Evolutionary conservation across 441 rosid genomes (phyloP), one percentile per base, ranked within the genome.

Genomic region (Hypseocharis bilobata): DNA sequence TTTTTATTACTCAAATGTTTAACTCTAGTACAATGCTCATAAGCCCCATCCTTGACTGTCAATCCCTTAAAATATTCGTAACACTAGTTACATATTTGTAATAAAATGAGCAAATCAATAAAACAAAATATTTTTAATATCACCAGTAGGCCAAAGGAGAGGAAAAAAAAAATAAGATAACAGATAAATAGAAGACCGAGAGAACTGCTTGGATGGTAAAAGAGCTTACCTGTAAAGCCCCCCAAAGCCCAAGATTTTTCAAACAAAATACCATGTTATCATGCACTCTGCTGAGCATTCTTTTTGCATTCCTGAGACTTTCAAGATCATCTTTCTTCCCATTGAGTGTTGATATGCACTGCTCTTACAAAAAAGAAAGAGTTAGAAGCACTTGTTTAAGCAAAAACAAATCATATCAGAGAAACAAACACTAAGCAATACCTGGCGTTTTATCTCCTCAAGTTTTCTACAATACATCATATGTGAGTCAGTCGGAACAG

Each of bases 171-270:
- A 47, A 6, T 17, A 25, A 55, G 29, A 11, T 23, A 8, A 55
- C 27, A 11, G 25, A 55, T 26, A 17, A 30, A 23, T 19, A 32
- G 13, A 30, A 19, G 4, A 60, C 30, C 23, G 5, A 60, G 40
- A 56, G 4, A 29, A 36, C 5, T 29, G 60, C 28, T n/a, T 69
- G 56, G 52, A 70, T 54, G 32, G 54, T 59, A 42, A 30, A 75
- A 70, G 57, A 69, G 66, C 80, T 71, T 74, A 93, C 99, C 75
- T 85, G 90, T 60, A 78, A 67, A 69, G 92, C 96, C 68, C 99
- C 99, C 80, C 83, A 85, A 59, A 91, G 75, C 72, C 99, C 99
- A 72, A 93, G 91, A 65, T 75, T 86, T 72, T 86, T 79, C 78
- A 84, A 80, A 72, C 85, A 84, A 72, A 79, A 81, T 45, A 81